A percentile compares a stretch with the other conserved stretches of the same genome.
Conservation (phyloP, 2,329 filamentous ascomycete species). For the Penicillium sp. region DNA sequence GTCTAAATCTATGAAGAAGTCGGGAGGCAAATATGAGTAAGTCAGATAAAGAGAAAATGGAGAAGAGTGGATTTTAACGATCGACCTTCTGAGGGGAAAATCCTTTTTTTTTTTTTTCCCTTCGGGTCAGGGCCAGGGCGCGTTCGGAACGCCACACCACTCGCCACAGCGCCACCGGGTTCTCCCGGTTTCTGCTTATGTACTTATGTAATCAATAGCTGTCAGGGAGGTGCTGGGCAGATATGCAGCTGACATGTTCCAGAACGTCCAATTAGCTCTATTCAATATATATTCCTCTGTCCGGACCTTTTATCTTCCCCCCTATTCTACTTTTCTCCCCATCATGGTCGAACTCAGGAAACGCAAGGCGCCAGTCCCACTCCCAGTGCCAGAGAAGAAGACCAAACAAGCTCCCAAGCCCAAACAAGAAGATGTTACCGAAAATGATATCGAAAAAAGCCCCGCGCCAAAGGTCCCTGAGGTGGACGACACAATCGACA, state of each 20-base stretch:
- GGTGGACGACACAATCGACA: constrained; percentile 53
- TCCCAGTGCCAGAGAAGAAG: constrained; percentile 40
- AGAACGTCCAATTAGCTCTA: neutral
- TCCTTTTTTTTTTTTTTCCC: constrained; percentile 2
- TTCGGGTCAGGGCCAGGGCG: constrained; percentile 8
- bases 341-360: constrained; percentile 60
- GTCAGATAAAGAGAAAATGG: constrained; percentile 4
- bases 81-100: constrained; percentile 4
- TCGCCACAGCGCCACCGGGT: neutral
- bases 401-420: constrained; percentile 31
- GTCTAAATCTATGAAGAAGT: constrained; percentile 5
- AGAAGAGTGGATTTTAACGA: constrained; percentile 10
- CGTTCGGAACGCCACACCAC: neutral
- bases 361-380: constrained; percentile 54
- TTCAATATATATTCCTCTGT: neutral
- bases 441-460: constrained; percentile 16
- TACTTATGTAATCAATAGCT: neutral
- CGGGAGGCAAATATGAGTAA: constrained; percentile 8
- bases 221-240: neutral
- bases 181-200: neutral
- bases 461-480: constrained; percentile 22
- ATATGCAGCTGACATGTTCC: constrained; percentile 2
- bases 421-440: constrained; percentile 25
- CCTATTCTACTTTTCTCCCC: neutral
- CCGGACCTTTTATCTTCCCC: neutral